Evolutionary conservation across 2,329 filamentous ascomycete species (phyloP).

Genomic region (Microcyclosporella mali): DNA sequence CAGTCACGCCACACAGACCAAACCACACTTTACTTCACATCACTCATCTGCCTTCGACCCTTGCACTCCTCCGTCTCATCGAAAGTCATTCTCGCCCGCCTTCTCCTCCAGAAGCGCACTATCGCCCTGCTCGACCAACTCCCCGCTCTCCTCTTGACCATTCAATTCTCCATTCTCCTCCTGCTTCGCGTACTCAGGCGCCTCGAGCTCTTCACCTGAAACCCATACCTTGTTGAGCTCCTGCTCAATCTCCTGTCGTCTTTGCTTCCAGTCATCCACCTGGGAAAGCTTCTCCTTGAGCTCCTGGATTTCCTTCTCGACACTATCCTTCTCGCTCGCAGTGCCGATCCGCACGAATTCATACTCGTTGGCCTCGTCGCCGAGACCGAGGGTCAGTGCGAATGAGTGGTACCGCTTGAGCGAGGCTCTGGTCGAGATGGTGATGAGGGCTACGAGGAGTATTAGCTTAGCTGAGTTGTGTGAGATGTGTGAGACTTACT

Average conservation of each 20-base stretch:
- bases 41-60: too few relatives aligned
- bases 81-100: too few relatives aligned
- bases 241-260: constrained; percentile 71
- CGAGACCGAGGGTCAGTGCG: constrained; percentile 77
- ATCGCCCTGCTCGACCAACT: too few relatives aligned
- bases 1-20: too few relatives aligned
- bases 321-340: constrained; percentile 83
- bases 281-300: constrained; percentile 71
- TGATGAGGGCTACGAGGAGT: constrained; percentile 64
- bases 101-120: too few relatives aligned
- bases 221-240: constrained; percentile 66
- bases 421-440: constrained; percentile 87
- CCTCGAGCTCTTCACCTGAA: constrained; percentile 32
- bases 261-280: constrained; percentile 76
- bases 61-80: too few relatives aligned
- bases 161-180: not conserved
- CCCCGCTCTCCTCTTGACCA: too few relatives aligned
- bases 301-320: constrained; percentile 84
- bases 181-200: constrained; percentile 15
- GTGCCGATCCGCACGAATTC: constrained; percentile 91
- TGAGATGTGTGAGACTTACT: constrained; percentile 60
- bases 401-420: constrained; percentile 94
- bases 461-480: constrained; percentile 3
- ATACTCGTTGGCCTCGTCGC: constrained; percentile 79
- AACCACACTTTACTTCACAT: too few relatives aligned